phyloP scores from a whole-genome alignment of 2,329 filamentous ascomycete genomes.

The Trichoderma pleuroti region DNA sequence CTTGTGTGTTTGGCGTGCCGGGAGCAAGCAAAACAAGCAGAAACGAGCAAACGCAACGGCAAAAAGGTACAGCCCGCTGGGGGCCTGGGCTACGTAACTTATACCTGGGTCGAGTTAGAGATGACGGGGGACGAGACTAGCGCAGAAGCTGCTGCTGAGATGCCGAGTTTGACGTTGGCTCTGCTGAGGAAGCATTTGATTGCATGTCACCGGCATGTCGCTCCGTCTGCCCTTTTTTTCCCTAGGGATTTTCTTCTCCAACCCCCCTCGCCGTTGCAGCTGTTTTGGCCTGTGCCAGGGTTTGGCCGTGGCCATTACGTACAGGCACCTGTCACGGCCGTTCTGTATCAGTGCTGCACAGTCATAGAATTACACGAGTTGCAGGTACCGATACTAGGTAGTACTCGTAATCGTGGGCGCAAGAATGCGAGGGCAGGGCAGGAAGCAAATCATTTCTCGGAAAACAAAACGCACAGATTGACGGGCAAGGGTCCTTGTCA shows the following conservation, averaged over 20 bases:
- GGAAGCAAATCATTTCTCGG: background rate
- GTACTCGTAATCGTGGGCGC: background rate
- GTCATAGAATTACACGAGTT: background rate
- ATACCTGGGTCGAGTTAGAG: background rate
- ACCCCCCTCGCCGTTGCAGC: conserved; percentile 4
- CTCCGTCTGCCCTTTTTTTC: background rate
- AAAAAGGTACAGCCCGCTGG: background rate
- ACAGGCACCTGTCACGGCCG: conserved; percentile 1
- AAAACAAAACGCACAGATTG: background rate
- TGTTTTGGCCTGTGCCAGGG: background rate
- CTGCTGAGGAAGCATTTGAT: background rate
- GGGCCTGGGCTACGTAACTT: background rate
- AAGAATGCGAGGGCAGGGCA: background rate
- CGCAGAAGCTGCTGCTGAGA: background rate
- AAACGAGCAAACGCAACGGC: background rate
- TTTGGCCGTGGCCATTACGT: background rate
- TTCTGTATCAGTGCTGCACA: background rate
- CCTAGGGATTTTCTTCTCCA: background rate
- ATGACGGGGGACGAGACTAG: background rate
- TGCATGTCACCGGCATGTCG: conserved; percentile 11
- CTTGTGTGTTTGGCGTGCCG: background rate
- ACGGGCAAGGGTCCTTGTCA: background rate
- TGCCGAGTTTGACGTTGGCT: conserved; percentile 1
- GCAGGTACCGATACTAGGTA: background rate
- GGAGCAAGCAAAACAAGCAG: too few relatives aligned